Conservation (phyloP, 1,284 basidiomycete species). For the Lentinula novae-zelandiae region DNA sequence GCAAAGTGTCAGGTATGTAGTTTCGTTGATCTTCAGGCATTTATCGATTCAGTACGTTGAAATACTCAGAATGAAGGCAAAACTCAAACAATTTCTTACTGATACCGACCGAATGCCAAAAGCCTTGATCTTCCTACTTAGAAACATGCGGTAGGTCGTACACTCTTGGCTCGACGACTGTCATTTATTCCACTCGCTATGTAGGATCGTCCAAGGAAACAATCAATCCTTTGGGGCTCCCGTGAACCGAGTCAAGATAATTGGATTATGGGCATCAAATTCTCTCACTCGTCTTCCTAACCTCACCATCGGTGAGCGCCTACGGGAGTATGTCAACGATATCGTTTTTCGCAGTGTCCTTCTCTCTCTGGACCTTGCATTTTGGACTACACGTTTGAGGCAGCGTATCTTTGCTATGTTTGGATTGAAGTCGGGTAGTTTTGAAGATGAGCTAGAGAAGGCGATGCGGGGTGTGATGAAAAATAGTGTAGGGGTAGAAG, state of each 20-base stretch:
- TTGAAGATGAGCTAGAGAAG: slow-evolving; percentile 66
- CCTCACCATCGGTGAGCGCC: slow-evolving; percentile 35
- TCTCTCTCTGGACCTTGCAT: slow-evolving; percentile 52
- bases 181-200: not conserved
- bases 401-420: slow-evolving; percentile 39
- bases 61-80: slow-evolving; percentile 49
- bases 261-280: slow-evolving; percentile 66
- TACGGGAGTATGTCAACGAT: slow-evolving; percentile 49
- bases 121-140: slow-evolving; percentile 77
- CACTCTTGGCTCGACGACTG: not conserved
- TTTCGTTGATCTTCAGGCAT: not conserved
- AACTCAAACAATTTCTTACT: slow-evolving; percentile 45
- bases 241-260: slow-evolving; percentile 84
- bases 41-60: not conserved
- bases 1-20: slow-evolving; percentile 39
- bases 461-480: slow-evolving; percentile 57
- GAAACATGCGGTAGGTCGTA: slow-evolving; percentile 72
- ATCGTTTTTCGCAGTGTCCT: slow-evolving; percentile 51
- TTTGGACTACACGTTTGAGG: slow-evolving; percentile 49
- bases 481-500: slow-evolving; percentile 56
- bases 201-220: slow-evolving; percentile 69
- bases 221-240: slow-evolving; percentile 80
- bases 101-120: slow-evolving; percentile 47
- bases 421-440: slow-evolving; percentile 28
- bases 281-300: slow-evolving; percentile 41